Evolutionary conservation across 768 basidiomycete genomes (phyloP).

Genomic region (Gyrodon lividus): DNA sequence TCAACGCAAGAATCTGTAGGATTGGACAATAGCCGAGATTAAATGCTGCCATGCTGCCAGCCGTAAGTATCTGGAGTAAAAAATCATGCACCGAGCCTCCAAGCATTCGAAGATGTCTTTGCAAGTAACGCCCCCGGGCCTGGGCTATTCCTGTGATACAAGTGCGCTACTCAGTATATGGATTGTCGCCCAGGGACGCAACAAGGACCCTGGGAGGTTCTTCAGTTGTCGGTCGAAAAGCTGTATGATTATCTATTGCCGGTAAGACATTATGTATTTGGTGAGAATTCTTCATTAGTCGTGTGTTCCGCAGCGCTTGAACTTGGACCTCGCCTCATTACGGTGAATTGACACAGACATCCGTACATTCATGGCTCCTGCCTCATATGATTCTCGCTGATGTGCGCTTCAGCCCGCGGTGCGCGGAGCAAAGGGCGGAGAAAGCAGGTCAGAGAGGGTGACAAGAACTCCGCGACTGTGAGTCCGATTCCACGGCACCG

Average conservation of each 20-base stretch:
- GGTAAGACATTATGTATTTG: no score
- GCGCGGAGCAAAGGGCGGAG: background rate
- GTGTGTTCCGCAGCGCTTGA: conserved; percentile 12
- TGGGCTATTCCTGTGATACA: conserved; percentile 21
- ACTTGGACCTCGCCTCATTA: conserved; percentile 27
- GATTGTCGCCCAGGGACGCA: conserved; percentile 12
- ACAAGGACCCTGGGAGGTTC: conserved; percentile 13
- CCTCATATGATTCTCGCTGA: background rate
- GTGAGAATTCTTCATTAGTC: background rate
- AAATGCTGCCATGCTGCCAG: background rate
- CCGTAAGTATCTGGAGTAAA: background rate
- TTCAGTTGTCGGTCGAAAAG: conserved; percentile 1
- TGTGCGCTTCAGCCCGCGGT: background rate
- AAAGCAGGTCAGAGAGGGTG: background rate
- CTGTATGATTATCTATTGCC: conserved; percentile 15
- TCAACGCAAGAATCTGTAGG: conserved; percentile 6
- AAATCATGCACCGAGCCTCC: conserved; percentile 7
- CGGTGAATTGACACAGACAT: conserved; percentile 29
- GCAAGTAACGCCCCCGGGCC: conserved; percentile 17
- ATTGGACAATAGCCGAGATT: background rate
- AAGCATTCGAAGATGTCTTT: conserved; percentile 23
- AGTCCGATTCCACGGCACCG: background rate
- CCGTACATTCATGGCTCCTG: background rate
- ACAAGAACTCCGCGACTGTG: background rate
- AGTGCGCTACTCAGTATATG: conserved; percentile 17